A percentile compares a stretch with the other conserved stretches of the same genome.
phyloP scores from a whole-genome alignment of 176 grass and related monocot species.

The Thalia dealbata region DNA sequence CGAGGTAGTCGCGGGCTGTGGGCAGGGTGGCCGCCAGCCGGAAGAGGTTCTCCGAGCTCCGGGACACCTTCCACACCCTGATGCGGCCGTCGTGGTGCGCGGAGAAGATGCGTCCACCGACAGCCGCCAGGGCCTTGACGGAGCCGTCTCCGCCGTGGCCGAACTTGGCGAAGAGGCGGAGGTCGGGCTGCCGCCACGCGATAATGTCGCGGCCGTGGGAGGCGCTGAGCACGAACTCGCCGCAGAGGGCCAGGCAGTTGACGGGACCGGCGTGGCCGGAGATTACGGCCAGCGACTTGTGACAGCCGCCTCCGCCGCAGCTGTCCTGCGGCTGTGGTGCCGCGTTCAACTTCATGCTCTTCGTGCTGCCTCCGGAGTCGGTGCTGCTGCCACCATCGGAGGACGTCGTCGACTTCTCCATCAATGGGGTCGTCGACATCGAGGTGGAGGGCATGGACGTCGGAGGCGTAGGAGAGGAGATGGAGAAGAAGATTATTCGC shows the following conservation, averaged over 20 bases:
- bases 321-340: not conserved
- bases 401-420: not conserved
- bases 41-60: conserved; percentile 61
- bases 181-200: conserved; percentile 78
- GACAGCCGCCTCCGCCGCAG: not conserved
- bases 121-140: conserved; percentile 72
- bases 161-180: conserved; percentile 60
- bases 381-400: not conserved
- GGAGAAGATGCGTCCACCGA: conserved; percentile 62
- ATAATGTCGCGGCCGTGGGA: conserved; percentile 69
- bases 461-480: too few species aligned
- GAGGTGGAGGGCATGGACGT: too few species aligned
- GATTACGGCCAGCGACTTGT: conserved; percentile 57
- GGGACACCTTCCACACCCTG: conserved; percentile 74
- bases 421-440: not conserved
- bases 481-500: too few species aligned
- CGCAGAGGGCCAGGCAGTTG: conserved; percentile 70
- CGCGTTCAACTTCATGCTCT: not conserved
- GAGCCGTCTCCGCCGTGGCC: conserved; percentile 51
- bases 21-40: conserved; percentile 67
- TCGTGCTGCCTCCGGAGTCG: not conserved
- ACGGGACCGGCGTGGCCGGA: conserved; percentile 52
- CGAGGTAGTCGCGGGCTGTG: conserved; percentile 64
- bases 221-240: conserved; percentile 83
- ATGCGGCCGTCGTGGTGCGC: conserved; percentile 84